Conservation (phyloP, 148 eudicot species). For the Rhododendron kiyosumense region DNA sequence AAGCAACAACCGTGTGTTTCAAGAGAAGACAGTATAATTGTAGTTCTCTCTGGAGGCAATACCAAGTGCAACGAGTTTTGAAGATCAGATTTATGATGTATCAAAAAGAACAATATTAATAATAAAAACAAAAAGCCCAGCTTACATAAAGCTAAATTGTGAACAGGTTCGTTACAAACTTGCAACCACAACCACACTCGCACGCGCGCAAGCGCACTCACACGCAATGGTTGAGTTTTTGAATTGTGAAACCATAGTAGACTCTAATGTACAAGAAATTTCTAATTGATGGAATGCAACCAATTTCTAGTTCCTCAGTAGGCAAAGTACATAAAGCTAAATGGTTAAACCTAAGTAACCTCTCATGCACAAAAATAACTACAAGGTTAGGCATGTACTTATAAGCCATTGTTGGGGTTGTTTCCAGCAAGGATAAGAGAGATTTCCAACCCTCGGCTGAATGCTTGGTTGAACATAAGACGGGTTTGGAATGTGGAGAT, state of each 20-base stretch:
- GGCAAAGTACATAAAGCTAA: neutral
- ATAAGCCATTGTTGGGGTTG: conserved; percentile 70
- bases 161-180: neutral
- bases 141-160: neutral
- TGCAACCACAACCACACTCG: neutral
- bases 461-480: conserved; percentile 99
- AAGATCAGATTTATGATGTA: neutral
- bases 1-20: neutral
- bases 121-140: neutral
- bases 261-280: neutral
- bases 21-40: neutral
- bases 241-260: neutral
- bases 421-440: conserved; percentile 98
- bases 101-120: neutral
- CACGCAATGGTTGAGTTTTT: neutral
- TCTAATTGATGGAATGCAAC: neutral
- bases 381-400: conserved; percentile 10
- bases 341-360: neutral
- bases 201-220: neutral
- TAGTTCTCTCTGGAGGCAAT: neutral
- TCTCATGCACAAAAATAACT: conserved; percentile 8
- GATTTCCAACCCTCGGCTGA: conserved; percentile 93
- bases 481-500: conserved; percentile 94
- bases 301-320: conserved; percentile 1
- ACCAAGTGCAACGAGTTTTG: neutral